Evolutionary conservation across 768 basidiomycete genomes (phyloP), one percentile per base, ranked within the genome.

Genomic region (Lactarius vividus): DNA sequence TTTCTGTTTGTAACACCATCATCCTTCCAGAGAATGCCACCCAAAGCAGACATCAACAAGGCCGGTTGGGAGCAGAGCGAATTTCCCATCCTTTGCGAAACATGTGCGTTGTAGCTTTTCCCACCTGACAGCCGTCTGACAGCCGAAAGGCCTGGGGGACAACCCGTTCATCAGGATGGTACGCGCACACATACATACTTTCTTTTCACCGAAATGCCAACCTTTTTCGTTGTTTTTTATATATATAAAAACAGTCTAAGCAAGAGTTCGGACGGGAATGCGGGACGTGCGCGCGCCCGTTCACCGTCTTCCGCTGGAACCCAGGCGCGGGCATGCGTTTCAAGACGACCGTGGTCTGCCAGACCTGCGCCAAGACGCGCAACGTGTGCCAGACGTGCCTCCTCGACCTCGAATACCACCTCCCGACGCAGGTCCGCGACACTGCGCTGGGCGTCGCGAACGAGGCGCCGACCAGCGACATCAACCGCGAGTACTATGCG

Each of bases 261-360:
- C 97, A 98, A 84, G 91, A 95, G 74, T 96, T 91, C 69, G 97
- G 95, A 4, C 84, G 91, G 31, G 94, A 94, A 61, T 99, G 97
- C 77, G 98, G 98, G 69, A 96, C 96, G 61, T 99, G 97, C 74
- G 94, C 95, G 3, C 85, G 97, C 28, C 97, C 94, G 2, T 96
- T 96, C 79, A 96, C 93, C 57, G 91, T 98, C 71, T 99, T 99
- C 79, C 90, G 94, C 46, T 99, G 97, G 97, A 96, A 98, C 73
- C 96, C 97, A 2, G 97, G 97, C 54, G 80, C 88, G 3, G 96
- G 95, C 49, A 89, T 88, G 75, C 88, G 96, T 33, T 98, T 85
- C 86, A 98, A 98, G 82, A 91, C 94, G 65, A 99, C 97, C 13
- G 94, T 97, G 67, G 88, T 98, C 67, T 97, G 95, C 78, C 96